Evolutionary conservation across 306 rosid species (phyloP).

Genomic region (Gastrolobium villosum): DNA sequence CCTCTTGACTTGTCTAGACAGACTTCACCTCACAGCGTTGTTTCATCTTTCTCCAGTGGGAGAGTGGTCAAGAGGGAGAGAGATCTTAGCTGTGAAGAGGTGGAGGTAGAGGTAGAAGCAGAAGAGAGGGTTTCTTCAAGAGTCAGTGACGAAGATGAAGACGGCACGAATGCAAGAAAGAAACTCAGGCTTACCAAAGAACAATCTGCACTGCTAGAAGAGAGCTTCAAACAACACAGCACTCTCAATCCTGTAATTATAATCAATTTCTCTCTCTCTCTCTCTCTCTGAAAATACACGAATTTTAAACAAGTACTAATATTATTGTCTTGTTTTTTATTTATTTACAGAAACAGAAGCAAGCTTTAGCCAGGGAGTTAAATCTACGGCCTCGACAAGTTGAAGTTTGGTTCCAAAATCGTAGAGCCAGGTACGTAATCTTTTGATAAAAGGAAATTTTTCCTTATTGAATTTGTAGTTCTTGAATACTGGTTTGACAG

Average conservation of each 20-base stretch:
- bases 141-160: slow-evolving; percentile 94
- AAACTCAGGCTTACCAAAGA: slow-evolving; percentile 90
- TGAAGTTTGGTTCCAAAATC: slow-evolving; percentile 98
- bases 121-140: slow-evolving; percentile 76
- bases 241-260: slow-evolving; percentile 91
- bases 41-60: slow-evolving; percentile 82
- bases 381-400: slow-evolving; percentile 90
- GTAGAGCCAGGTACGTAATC: slow-evolving; percentile 85
- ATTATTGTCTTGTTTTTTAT: slow-evolving; percentile 21
- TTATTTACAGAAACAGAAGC: slow-evolving; percentile 86
- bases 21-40: slow-evolving; percentile 77
- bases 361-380: slow-evolving; percentile 85
- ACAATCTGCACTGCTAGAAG: slow-evolving; percentile 89
- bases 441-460: neutral
- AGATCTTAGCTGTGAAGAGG: slow-evolving; percentile 74
- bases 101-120: slow-evolving; percentile 59
- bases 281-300: neutral
- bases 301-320: neutral
- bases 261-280: slow-evolving; percentile 9
- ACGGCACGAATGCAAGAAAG: slow-evolving; percentile 84
- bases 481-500: neutral
- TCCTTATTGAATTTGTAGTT: neutral
- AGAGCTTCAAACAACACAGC: slow-evolving; percentile 95
- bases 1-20: slow-evolving; percentile 56
- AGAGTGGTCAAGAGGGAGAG: slow-evolving; percentile 92